A percentile compares a stretch with the other conserved stretches of the same genome.
Conservation (phyloP, 805 yeast species). For the Starmera quercuum region DNA sequence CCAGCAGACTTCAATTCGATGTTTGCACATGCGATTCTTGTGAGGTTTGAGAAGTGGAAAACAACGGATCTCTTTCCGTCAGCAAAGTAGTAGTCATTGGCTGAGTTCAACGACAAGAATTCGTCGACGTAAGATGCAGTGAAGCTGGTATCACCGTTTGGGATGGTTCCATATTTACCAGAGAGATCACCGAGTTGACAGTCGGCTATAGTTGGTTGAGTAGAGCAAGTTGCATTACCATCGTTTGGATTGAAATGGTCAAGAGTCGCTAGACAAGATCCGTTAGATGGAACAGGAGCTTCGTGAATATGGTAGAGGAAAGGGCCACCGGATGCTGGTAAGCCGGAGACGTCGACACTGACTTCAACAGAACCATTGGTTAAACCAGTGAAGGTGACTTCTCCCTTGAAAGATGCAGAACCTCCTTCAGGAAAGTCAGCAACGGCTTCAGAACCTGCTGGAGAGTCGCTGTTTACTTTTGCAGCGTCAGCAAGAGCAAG, state of each 20-base stretch:
- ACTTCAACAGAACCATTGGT: constrained; percentile 49
- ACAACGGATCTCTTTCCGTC: constrained; percentile 46
- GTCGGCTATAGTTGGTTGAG: constrained; percentile 36
- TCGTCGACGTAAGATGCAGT: constrained; percentile 43
- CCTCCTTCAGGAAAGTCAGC: constrained; percentile 42
- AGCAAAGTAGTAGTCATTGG: constrained; percentile 38
- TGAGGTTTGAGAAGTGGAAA: constrained; percentile 43
- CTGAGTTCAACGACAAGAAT: constrained; percentile 46
- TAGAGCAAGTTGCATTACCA: constrained; percentile 42
- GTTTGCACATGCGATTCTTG: constrained; percentile 51
- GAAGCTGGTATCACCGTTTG: constrained; percentile 10
- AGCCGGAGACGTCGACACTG: constrained; percentile 52
- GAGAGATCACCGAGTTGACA: constrained; percentile 67
- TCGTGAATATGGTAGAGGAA: constrained; percentile 59
- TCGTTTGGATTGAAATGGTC: constrained; percentile 52
- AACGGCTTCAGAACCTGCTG: constrained; percentile 32
- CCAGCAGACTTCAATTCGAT: constrained; percentile 17
- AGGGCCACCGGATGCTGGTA: constrained; percentile 60
- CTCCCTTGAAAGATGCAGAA: constrained; percentile 18
- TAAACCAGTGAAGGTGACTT: constrained; percentile 40
- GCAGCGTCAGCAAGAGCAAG: constrained; percentile 23
- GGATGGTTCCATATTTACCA: constrained; percentile 62
- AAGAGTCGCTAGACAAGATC: constrained; percentile 44
- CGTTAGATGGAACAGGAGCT: constrained; percentile 34
- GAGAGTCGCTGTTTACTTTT: constrained; percentile 28